These are phyloP conservation scores for Symbiotaphrina buchneri DNA, from an alignment of 495 filamentous ascomycete genomes.

Conservation along the genomic window DNA sequence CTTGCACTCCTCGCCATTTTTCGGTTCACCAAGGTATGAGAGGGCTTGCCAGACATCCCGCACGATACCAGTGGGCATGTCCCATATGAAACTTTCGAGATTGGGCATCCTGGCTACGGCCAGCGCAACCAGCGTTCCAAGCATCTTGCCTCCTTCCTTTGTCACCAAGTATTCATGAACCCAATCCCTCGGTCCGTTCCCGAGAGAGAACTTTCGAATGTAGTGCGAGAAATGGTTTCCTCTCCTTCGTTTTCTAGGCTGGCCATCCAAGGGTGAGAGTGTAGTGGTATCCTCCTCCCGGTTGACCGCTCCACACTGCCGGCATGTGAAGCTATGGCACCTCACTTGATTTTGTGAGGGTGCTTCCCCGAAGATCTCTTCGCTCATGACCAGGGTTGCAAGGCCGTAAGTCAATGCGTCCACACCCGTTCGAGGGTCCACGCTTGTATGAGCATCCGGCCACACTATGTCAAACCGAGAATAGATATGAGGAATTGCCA, in stretches of 20 bases:
- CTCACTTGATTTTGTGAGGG: conserved; percentile 3
- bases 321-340: conserved; percentile 9
- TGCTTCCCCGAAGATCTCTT: conserved; percentile 37
- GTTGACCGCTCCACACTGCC: conserved; percentile 17
- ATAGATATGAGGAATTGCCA: conserved; percentile 76
- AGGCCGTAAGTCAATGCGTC: conserved; percentile 86
- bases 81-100: conserved; percentile 83
- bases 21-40: conserved; percentile 42
- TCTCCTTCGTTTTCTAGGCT: conserved; percentile 16
- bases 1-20: conserved; percentile 35
- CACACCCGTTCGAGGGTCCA: conserved; percentile 50
- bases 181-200: conserved; percentile 67
- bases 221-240: conserved; percentile 73
- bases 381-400: conserved; percentile 62
- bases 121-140: conserved; percentile 74
- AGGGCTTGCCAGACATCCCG: conserved; percentile 76
- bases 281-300: conserved; percentile 7
- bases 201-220: conserved; percentile 74
- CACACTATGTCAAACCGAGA: conserved; percentile 87
- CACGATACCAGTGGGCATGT: conserved; percentile 84
- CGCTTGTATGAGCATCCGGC: conserved; percentile 46
- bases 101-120: conserved; percentile 72
- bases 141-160: conserved; percentile 83
- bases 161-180: conserved; percentile 72
- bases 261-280: conserved; percentile 5